Evolutionary conservation across 2,329 filamentous ascomycete genomes (phyloP).

Genomic region (Bertia moriformis): DNA sequence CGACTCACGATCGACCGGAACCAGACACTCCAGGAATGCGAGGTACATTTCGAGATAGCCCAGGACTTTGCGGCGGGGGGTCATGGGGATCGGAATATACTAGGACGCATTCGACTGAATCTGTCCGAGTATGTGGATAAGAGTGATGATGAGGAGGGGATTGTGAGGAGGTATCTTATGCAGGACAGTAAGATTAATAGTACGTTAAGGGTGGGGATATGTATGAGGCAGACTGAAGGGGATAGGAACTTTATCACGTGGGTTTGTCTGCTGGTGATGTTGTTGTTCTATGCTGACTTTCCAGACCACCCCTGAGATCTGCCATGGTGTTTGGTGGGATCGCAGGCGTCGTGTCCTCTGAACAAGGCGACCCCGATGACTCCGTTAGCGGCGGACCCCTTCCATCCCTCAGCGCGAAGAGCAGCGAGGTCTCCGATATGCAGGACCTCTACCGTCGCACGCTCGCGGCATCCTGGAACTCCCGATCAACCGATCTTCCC

Average conservation of each 20-base stretch:
- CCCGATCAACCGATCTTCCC: slow-evolving; percentile 40
- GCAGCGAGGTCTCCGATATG: slow-evolving; percentile 40
- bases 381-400: slow-evolving; percentile 30
- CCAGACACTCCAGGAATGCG: slow-evolving; percentile 41
- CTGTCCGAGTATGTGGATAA: slow-evolving; percentile 51
- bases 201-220: slow-evolving; percentile 40
- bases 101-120: slow-evolving; percentile 46
- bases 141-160: slow-evolving; percentile 27
- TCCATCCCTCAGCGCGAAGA: slow-evolving; percentile 35
- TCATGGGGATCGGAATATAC: slow-evolving; percentile 36
- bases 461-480: slow-evolving; percentile 48
- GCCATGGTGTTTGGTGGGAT: slow-evolving; percentile 53
- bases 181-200: slow-evolving; percentile 57
- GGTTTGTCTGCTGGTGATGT: slow-evolving; percentile 5
- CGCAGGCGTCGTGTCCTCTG: slow-evolving; percentile 43
- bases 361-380: slow-evolving; percentile 24
- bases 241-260: slow-evolving; percentile 43
- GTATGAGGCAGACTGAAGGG: slow-evolving; percentile 44
- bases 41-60: slow-evolving; percentile 43
- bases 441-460: slow-evolving; percentile 53
- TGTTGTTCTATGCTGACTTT: slow-evolving; percentile 3
- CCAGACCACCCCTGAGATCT: slow-evolving; percentile 36
- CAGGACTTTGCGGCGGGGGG: slow-evolving; percentile 43
- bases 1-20: slow-evolving; percentile 46
- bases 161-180: slow-evolving; percentile 47